Evolutionary conservation across 192 early-diverging fungal genomes (phyloP).

Genomic region (Podila horticola): DNA sequence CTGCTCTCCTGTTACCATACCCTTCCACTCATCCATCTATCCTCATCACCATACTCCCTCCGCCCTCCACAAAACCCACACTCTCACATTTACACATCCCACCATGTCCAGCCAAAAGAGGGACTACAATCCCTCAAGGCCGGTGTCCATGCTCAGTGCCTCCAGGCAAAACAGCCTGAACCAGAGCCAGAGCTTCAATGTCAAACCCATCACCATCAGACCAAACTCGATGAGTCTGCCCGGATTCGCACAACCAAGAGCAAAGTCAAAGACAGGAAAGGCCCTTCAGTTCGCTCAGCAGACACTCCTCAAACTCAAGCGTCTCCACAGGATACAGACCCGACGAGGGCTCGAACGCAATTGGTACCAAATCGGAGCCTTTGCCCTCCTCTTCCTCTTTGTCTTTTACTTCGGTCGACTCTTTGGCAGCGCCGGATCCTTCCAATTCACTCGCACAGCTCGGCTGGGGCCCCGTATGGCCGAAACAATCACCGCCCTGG

Average conservation of each 20-base stretch:
- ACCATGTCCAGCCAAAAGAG: not conserved
- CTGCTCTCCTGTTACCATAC: too few relatives aligned
- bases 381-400: slow-evolving; percentile 7
- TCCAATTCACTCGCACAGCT: slow-evolving; percentile 1
- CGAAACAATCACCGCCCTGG: slow-evolving; percentile 39
- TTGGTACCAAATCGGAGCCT: slow-evolving; percentile 22
- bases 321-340: slow-evolving; percentile 38
- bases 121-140: not conserved
- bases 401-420: slow-evolving; percentile 12
- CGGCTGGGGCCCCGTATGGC: slow-evolving; percentile 33
- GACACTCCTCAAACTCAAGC: slow-evolving; percentile 16
- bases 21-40: not conserved
- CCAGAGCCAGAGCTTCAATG: slow-evolving; percentile 26
- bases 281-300: slow-evolving; percentile 25
- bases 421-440: slow-evolving; percentile 7
- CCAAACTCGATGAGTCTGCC: slow-evolving; percentile 34
- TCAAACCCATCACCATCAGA: slow-evolving; percentile 48
- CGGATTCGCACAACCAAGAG: slow-evolving; percentile 21
- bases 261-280: slow-evolving; percentile 6
- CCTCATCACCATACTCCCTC: not conserved
- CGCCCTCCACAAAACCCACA: not conserved
- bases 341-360: slow-evolving; percentile 35
- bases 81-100: not conserved
- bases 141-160: not conserved
- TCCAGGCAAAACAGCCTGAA: not conserved